These are phyloP conservation scores for Acanthamoeba royreba DNA, from an alignment of 208 protist genomes.

Conservation along the genomic window DNA sequence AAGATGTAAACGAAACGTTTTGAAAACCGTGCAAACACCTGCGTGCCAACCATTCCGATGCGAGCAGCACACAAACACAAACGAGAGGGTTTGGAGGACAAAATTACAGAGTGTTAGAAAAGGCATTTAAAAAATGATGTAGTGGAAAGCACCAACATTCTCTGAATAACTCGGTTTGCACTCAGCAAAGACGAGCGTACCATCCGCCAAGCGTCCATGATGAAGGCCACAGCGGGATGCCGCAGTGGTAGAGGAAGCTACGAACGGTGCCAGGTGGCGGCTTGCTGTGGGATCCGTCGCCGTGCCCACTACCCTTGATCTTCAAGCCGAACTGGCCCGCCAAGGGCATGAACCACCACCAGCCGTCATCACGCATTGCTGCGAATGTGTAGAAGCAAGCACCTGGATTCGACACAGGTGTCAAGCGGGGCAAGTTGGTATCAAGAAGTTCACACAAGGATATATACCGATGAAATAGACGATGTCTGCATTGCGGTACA, in stretches of 20 bases:
- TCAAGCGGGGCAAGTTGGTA: background rate
- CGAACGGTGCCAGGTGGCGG: too few relatives aligned
- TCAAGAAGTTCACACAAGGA: background rate
- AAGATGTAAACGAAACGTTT: too few relatives aligned
- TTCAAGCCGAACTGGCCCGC: background rate
- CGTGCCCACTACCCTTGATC: background rate
- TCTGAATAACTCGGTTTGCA: too few relatives aligned
- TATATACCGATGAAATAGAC: background rate
- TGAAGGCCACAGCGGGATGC: background rate
- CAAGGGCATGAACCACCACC: background rate
- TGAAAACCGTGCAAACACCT: too few relatives aligned
- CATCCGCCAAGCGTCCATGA: background rate
- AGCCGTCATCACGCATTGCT: background rate
- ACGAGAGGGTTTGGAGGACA: too few relatives aligned
- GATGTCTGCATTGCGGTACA: background rate
- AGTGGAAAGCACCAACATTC: too few relatives aligned
- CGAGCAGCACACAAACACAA: too few relatives aligned
- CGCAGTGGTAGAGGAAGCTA: background rate
- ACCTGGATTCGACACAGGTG: background rate
- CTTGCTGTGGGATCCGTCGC: background rate
- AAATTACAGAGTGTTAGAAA: too few relatives aligned
- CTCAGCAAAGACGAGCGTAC: background rate
- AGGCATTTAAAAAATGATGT: too few relatives aligned
- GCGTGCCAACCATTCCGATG: too few relatives aligned
- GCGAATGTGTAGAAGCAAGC: background rate